Evolutionary conservation across 352 stramenopile genomes (phyloP), one percentile per base, ranked within the genome.

Genomic region (Chrysophaeum taylorii): DNA sequence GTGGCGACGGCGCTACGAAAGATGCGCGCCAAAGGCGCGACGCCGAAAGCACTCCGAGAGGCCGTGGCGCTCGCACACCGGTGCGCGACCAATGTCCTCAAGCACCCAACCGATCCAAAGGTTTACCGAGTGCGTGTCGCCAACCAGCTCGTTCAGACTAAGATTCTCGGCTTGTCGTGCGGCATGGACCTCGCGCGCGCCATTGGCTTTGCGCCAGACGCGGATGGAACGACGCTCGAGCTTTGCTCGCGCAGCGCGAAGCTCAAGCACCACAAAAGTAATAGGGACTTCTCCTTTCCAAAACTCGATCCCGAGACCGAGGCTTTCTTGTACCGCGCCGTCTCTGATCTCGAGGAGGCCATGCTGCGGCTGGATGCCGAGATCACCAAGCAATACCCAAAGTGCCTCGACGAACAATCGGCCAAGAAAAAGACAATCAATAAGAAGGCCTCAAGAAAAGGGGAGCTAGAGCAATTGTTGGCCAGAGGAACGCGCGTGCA

Each of bases 51-150:
- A 21, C 2, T 73, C 21, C 16, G 31, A 31, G 33, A 15, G 5
- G 48, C 43, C 16, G 27, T 53, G 5, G 54, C 53, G 2, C 37
- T 57, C 37, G 68, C 53, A 21, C 37, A 62, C 25, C 14, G 12
- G 2, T 35, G 33, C 53, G 68, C 69, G 2, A 36, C 27, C 0
- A 60, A 64, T 25, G 18, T 73, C 1, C 68, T 73, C 29, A 68
- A 66, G 39, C 48, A 69, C 53, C 68, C 68, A 15, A 68, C 37
- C 15, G 68, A 73, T 31, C 66, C 52, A 37, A 29, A 54, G 5
- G 29, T 73, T 2, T 41, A 69, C 54, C 52, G 68, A 18, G 25
- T 73, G n/a, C 27, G 42, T 1, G 27, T n/a, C 15, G n/a, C 53
- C 7, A 73, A 73, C n/a, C 16, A 31, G 5, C 23, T 42, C 23